These are phyloP conservation scores for Trametes villosa DNA, from an alignment of 768 basidiomycete genomes.

Conservation along the genomic window DNA sequence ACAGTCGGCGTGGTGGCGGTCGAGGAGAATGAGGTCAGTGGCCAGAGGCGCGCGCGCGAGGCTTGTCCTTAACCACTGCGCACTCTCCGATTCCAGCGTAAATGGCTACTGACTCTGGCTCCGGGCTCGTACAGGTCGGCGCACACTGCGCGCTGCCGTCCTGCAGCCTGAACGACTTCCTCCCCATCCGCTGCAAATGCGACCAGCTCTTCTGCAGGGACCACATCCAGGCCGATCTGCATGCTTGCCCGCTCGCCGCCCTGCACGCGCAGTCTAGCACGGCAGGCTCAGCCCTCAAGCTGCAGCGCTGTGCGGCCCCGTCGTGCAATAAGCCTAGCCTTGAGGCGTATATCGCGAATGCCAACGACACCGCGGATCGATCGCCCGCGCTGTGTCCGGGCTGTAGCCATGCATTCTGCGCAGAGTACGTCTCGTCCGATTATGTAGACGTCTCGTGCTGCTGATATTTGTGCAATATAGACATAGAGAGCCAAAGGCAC, in stretches of 20 bases:
- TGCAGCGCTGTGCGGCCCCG: constrained; percentile 53
- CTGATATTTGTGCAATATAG: constrained; percentile 43
- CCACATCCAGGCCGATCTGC: constrained; percentile 64
- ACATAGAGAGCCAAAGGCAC: constrained; percentile 69
- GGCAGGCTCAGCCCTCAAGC: constrained; percentile 29
- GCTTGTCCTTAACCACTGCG: background rate
- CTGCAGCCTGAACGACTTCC: constrained; percentile 71
- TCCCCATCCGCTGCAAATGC: constrained; percentile 77
- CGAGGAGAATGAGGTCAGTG: constrained; percentile 1
- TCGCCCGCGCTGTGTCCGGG: constrained; percentile 49
- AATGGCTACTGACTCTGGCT: background rate
- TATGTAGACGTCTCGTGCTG: constrained; percentile 1
- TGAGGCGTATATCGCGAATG: constrained; percentile 40
- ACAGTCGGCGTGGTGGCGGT: background rate
- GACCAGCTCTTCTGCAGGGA: constrained; percentile 60
- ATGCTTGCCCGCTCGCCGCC: constrained; percentile 50
- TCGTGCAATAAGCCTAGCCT: constrained; percentile 63
- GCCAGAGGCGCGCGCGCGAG: background rate
- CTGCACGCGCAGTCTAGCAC: background rate
- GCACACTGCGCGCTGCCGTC: constrained; percentile 61
- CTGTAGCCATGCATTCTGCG: constrained; percentile 67
- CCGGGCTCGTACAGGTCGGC: constrained; percentile 45
- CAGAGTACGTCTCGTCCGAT: constrained; percentile 47
- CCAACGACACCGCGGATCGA: constrained; percentile 30
- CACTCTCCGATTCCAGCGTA: background rate